Conservation (phyloP, 2,329 filamentous ascomycete species). For the Exophiala lecanii-corni region DNA sequence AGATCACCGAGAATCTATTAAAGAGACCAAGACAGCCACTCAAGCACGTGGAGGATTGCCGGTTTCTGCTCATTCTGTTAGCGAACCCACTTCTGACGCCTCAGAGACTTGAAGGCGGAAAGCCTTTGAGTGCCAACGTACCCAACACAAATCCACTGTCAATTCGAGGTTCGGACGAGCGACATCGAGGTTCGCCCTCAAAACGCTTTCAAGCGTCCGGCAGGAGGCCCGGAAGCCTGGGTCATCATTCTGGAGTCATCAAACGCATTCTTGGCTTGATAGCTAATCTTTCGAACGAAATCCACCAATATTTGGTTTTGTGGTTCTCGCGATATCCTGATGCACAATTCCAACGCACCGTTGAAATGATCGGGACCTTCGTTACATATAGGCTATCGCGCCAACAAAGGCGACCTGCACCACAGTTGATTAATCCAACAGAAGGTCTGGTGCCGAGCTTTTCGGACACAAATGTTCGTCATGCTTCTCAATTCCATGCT, state of each 20-base stretch:
- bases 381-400: constrained; percentile 74
- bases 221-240: constrained; percentile 41
- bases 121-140: constrained; percentile 6
- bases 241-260: constrained; percentile 75
- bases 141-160: constrained; percentile 8
- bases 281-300: constrained; percentile 68
- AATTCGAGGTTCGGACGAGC: constrained; percentile 8
- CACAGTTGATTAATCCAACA: constrained; percentile 56
- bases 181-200: constrained; percentile 20
- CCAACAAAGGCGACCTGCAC: constrained; percentile 54
- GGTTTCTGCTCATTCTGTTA: constrained; percentile 73
- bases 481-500: constrained; percentile 66
- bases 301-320: constrained; percentile 69
- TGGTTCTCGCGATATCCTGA: constrained; percentile 73
- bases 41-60: constrained; percentile 62
- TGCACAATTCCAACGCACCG: constrained; percentile 63
- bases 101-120: constrained; percentile 22
- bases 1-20: constrained; percentile 71
- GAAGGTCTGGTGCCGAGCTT: constrained; percentile 70
- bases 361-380: constrained; percentile 73
- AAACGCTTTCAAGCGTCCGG: constrained; percentile 17
- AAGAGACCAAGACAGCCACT: constrained; percentile 72
- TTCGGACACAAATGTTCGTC: constrained; percentile 56
- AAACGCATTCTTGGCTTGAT: constrained; percentile 79
- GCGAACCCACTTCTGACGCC: constrained; percentile 67